Base-by-base conservation (phyloP, 495 filamentous ascomycete genomes). In the Letharia columbiana region DNA sequence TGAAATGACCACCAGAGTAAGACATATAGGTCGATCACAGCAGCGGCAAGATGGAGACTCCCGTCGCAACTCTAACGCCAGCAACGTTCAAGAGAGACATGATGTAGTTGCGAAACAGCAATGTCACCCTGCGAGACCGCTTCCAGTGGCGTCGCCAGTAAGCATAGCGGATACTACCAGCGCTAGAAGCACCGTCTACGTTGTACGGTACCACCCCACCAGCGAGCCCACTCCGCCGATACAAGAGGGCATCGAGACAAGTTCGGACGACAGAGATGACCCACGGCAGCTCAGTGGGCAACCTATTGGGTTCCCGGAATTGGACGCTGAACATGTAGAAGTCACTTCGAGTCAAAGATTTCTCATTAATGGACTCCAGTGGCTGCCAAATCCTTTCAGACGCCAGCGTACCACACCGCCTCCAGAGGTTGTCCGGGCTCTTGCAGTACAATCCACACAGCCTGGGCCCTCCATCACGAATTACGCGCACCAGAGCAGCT, bases 141-240 rank as follows among this genome's bases (percentile, higher is more conserved):
- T 83, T 3, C 81, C 81, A n/a, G 81, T 82, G 60, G 80, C 83
- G 4, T 90, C 90, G 13, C 89, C 90, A 2, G 76, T 91, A 65
- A 92, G 89, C 71, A 82, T 89, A 64, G 84, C 86, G n/a, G 89
- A 95, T 69, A 90, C 88, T 3, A 83, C 86, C 20, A 89, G 87
- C 74, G 85, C 86, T 20, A 83, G 87, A 56, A 94, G 90, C 74
- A 96, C 92, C 4, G 84, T 94, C 18, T 96, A 96, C 70, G 86
- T 88, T 64, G 83, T 96, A 60, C 86, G 87, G 58, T 92, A 95
- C 72, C 89, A 93, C 67, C 83, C 89, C n/a, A 81, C 87, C 57
- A 85, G 83, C 45, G 86, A 87, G 68, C 80, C 87, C n/a, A 86
- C 86, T n/a, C 80, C 80, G 9, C 78, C 84, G 0, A 62, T 65